Evolutionary conservation across 1,284 basidiomycete genomes (phyloP), one percentile per base, ranked within the genome.

Genomic region (Cerioporus squamosus): DNA sequence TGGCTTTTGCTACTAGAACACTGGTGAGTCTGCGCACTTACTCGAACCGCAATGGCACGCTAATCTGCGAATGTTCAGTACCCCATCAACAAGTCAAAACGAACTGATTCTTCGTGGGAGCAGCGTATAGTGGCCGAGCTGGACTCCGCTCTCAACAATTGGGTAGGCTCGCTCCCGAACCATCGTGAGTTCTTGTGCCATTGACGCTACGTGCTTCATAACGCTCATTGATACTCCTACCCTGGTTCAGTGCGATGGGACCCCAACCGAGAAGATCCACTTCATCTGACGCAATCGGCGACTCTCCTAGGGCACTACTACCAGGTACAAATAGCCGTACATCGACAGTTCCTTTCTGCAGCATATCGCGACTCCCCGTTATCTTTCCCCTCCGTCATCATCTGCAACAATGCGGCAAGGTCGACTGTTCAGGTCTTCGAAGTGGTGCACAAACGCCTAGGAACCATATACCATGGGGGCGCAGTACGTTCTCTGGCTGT

Each of bases 311-410:
- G 81, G 2, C 75, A 78, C 14, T 93, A 91, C 70, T 93, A 93
- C 69, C 79, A 87, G 57, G 75, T 87, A n/a, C 89, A 90, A 64
- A 92, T 94, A 66, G 79, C 88, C 40, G 86, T 93, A 33, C 93
- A 94, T 49, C 44, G 55, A 2, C 44, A 44, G 22, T 57, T 57
- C 44, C 43, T 57, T 15, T 29, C 47, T n/a, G 8, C 45, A 5
- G 12, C 44, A 1, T 22, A 74, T 5, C 71, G 72, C 33, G 76
- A 77, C 51, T 75, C 75, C 0, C 71, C 76, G 0, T 68, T 79
- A 3, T 70, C 76, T 4, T 78, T 81, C 65, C 83, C 85, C 0
- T 86, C 84, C 1, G 75, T 87, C 9, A 82, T 84, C 1, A 86
- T 88, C 47, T 87, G 86, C 73, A 82, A 81, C 38, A 86, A 85